Conservation (phyloP, 306 rosid species). For the Dryas octopetala region DNA sequence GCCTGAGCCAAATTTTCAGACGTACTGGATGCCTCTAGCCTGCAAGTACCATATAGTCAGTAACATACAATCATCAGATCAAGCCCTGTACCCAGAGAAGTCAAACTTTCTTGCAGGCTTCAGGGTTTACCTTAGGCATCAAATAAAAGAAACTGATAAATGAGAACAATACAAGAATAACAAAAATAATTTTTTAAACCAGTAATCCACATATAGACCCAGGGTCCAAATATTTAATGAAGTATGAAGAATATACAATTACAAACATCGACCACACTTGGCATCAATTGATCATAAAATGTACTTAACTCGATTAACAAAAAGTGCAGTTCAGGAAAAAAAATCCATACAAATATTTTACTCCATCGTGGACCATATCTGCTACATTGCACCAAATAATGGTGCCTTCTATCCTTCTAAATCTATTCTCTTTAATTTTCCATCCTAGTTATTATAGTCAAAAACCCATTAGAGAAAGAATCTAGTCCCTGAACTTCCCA, state of each 20-base stretch:
- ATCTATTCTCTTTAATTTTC: neutral
- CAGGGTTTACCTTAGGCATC: neutral
- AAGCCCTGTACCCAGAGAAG: neutral
- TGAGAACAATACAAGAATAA: neutral
- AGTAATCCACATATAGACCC: neutral
- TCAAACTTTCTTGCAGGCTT: neutral
- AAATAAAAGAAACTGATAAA: neutral
- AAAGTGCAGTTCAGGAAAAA: neutral
- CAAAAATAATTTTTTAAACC: neutral
- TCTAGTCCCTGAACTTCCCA: neutral
- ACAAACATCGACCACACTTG: neutral
- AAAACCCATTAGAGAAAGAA: no score
- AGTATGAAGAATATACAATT: neutral
- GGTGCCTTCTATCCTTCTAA: neutral
- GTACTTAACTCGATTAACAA: neutral
- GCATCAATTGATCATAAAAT: neutral
- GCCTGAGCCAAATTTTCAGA: slow-evolving; percentile 73
- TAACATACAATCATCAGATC: slow-evolving; percentile 8
- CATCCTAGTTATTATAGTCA: no score
- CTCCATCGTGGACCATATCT: neutral
- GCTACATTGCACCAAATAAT: neutral
- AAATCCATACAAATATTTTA: neutral
- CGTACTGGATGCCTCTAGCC: slow-evolving; percentile 59
- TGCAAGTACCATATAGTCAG: slow-evolving; percentile 39
- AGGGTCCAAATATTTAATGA: neutral